These are phyloP conservation scores for Anisodus tanguticus DNA, from an alignment of 257 asterid genomes.

Conservation along the genomic window DNA sequence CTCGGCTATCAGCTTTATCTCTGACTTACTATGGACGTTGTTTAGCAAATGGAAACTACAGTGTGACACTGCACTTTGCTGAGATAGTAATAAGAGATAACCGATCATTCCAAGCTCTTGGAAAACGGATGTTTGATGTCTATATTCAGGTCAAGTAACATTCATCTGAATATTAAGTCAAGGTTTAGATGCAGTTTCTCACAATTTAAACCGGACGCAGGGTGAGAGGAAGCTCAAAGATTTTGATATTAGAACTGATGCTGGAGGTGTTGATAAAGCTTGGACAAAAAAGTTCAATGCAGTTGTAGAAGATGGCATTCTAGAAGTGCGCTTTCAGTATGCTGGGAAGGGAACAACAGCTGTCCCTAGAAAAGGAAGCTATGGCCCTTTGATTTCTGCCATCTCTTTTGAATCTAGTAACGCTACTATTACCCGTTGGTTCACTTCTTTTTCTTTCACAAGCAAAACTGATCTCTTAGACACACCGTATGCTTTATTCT, in stretches of 20 bases:
- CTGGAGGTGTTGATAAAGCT: conserved; percentile 38
- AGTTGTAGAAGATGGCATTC: conserved; percentile 28
- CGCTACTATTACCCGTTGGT: background rate
- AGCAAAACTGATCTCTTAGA: background rate
- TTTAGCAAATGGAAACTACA: conserved; percentile 35
- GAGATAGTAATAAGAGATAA: conserved; percentile 32
- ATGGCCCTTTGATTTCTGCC: conserved; percentile 48
- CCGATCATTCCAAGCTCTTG: conserved; percentile 29
- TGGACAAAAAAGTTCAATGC: background rate
- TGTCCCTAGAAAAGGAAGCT: conserved; percentile 33
- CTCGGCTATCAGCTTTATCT: conserved; percentile 34
- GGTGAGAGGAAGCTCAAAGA: conserved; percentile 33
- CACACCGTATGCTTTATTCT: background rate
- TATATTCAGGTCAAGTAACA: conserved; percentile 28
- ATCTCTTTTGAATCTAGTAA: conserved; percentile 42
- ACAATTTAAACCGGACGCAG: conserved; percentile 23
- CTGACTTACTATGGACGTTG: conserved; percentile 31
- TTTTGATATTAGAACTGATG: conserved; percentile 38
- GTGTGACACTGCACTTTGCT: conserved; percentile 33
- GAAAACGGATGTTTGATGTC: conserved; percentile 30
- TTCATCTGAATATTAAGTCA: background rate
- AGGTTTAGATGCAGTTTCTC: conserved; percentile 10
- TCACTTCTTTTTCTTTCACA: background rate
- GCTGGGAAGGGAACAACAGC: conserved; percentile 44
- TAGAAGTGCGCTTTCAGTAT: conserved; percentile 45